Percentiles rank a stretch among this genome's conserved stretches.
These are phyloP conservation scores for Apiotrichum veenhuisii DNA, from an alignment of 1,284 basidiomycete species.

Conservation along the genomic window DNA sequence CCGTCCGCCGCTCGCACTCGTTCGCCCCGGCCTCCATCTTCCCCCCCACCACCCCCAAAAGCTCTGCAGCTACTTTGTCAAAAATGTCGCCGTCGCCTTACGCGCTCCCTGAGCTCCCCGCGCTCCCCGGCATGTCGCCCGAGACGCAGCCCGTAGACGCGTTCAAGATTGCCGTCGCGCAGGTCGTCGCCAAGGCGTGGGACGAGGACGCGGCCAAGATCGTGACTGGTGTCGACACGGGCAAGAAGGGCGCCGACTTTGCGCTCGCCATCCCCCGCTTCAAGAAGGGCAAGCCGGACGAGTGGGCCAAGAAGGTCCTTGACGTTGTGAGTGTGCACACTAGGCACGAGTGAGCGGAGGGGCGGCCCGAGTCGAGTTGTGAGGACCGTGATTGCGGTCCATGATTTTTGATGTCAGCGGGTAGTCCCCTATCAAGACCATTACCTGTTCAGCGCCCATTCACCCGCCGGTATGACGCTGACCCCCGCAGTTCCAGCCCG, in stretches of 20 bases:
- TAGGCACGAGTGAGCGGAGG: neutral
- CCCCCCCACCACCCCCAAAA: neutral
- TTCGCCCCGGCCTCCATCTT: neutral
- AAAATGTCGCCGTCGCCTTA: constrained; percentile 14
- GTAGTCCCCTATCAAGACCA: no score
- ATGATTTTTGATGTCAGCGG: no score
- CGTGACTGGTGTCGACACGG: constrained; percentile 76
- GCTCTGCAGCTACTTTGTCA: no score
- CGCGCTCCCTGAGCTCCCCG: constrained; percentile 52
- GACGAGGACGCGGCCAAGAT: constrained; percentile 67
- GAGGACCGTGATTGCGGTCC: no score
- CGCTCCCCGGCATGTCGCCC: constrained; percentile 65
- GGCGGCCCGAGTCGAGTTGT: neutral
- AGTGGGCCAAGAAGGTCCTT: constrained; percentile 69
- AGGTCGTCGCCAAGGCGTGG: constrained; percentile 67
- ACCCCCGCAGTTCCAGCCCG: constrained; percentile 56
- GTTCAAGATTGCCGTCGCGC: constrained; percentile 80
- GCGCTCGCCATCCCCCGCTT: constrained; percentile 89
- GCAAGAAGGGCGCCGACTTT: constrained; percentile 89
- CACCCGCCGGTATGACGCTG: constrained; percentile 44
- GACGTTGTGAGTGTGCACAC: constrained; percentile 58
- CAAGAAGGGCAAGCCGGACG: constrained; percentile 76
- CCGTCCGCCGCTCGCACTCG: neutral
- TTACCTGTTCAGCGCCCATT: no score
- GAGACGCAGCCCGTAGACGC: constrained; percentile 70